phyloP scores from a whole-genome alignment of 1,284 basidiomycete genomes.

The Cutaneotrichosporon sp. region DNA sequence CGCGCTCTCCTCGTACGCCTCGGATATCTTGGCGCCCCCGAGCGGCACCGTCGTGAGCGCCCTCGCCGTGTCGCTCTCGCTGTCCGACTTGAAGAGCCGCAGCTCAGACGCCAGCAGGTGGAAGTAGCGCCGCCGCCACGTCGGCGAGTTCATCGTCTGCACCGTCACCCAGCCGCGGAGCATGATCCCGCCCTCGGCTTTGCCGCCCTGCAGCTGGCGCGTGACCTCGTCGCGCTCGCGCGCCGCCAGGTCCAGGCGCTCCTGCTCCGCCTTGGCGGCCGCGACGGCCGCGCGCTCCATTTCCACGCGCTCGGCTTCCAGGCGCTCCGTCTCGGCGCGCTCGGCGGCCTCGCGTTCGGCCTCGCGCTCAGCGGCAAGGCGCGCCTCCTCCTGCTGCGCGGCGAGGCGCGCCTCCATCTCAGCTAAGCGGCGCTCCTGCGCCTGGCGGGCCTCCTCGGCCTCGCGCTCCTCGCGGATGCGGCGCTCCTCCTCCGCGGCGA shows the following conservation, averaged over 20 bases:
- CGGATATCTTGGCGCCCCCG: neutral
- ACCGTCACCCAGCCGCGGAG: conserved; percentile 49
- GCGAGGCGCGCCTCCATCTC: conserved; percentile 9
- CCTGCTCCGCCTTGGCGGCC: neutral
- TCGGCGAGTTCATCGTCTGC: conserved; percentile 39
- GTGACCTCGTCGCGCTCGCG: conserved; percentile 17
- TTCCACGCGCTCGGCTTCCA: conserved; percentile 8
- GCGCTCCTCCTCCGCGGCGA: neutral
- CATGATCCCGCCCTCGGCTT: conserved; percentile 40
- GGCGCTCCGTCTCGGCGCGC: conserved; percentile 15
- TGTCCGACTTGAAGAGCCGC: conserved; percentile 38
- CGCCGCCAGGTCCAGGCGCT: conserved; percentile 8
- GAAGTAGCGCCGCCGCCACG: conserved; percentile 49
- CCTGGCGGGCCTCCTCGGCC: neutral
- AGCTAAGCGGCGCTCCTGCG: neutral
- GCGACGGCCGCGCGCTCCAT: neutral
- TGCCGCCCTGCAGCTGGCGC: conserved; percentile 16
- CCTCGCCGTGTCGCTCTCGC: neutral
- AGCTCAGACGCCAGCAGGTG: conserved; percentile 35
- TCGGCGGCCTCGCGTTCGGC: conserved; percentile 8
- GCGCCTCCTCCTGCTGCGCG: conserved; percentile 15
- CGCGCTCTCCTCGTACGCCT: conserved; percentile 48
- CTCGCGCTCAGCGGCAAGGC: conserved; percentile 1
- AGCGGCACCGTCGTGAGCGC: conserved; percentile 12
- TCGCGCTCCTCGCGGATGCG: neutral